Evolutionary conservation across 768 basidiomycete species (phyloP).

Genomic region (Cubamyces sp.): DNA sequence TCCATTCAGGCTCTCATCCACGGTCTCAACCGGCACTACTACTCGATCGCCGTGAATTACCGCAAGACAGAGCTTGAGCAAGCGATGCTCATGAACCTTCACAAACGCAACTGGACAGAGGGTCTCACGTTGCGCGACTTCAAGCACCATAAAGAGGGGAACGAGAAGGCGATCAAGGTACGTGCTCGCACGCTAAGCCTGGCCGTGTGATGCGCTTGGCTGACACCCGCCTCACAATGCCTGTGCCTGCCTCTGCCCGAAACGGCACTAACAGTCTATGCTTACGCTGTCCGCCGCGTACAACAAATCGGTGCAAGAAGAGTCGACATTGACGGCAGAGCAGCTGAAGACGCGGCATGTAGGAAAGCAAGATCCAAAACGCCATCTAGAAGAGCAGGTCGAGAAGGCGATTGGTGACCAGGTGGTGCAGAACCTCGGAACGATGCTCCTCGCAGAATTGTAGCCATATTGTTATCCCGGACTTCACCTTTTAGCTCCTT

Average conservation of each 20-base stretch:
- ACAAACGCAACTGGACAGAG: slow-evolving; percentile 99
- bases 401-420: slow-evolving; percentile 99
- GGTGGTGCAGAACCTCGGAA: slow-evolving; percentile 93
- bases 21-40: slow-evolving; percentile 97
- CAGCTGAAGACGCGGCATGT: slow-evolving; percentile 98
- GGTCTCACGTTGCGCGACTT: slow-evolving; percentile 93
- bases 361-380: slow-evolving; percentile 97
- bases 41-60: slow-evolving; percentile 97
- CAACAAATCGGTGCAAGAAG: slow-evolving; percentile 98
- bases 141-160: slow-evolving; percentile 81
- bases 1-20: slow-evolving; percentile 98
- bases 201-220: slow-evolving; percentile 23
- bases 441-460: slow-evolving; percentile 92
- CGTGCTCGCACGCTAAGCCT: slow-evolving; percentile 34
- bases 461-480: slow-evolving; percentile 42
- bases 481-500: slow-evolving; percentile 18
- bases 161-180: slow-evolving; percentile 96
- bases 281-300: slow-evolving; percentile 89
- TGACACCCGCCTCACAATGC: slow-evolving; percentile 7
- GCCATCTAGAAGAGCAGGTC: slow-evolving; percentile 95
- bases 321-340: slow-evolving; percentile 90
- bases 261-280: slow-evolving; percentile 69
- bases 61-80: slow-evolving; percentile 98
- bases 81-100: slow-evolving; percentile 97
- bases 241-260: slow-evolving; percentile 11